Percentiles rank a stretch among this genome's conserved stretches.
These are phyloP conservation scores for Dictyostelium firmibasis DNA, from an alignment of 78 protist genomes.

Conservation along the genomic window DNA sequence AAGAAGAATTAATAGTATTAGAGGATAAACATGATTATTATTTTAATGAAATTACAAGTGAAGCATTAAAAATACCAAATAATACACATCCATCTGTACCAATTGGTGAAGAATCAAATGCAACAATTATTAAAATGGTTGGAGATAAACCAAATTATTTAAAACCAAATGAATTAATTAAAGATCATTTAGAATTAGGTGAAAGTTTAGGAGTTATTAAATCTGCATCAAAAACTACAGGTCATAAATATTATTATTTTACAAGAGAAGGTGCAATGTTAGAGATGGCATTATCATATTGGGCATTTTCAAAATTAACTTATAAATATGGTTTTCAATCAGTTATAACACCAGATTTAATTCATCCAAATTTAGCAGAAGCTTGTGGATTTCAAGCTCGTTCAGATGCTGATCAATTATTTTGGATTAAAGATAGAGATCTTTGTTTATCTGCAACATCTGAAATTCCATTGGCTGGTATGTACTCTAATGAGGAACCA, in stretches of 20 bases:
- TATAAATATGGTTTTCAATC: slow-evolving; percentile 56
- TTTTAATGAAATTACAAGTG: background rate
- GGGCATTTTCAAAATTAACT: slow-evolving; percentile 55
- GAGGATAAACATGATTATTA: slow-evolving; percentile 22
- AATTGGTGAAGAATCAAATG: slow-evolving; percentile 39
- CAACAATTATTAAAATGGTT: background rate
- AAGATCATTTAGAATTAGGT: slow-evolving; percentile 63
- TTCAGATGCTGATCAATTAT: slow-evolving; percentile 50
- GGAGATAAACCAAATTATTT: slow-evolving; percentile 34
- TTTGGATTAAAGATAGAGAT: slow-evolving; percentile 24
- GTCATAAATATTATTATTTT: slow-evolving; percentile 60
- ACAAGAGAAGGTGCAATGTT: slow-evolving; percentile 70
- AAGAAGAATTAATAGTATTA: background rate
- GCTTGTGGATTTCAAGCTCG: slow-evolving; percentile 88
- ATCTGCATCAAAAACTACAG: slow-evolving; percentile 41
- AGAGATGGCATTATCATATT: slow-evolving; percentile 79
- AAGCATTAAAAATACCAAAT: slow-evolving; percentile 71
- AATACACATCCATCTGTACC: slow-evolving; percentile 60
- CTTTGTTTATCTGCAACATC: slow-evolving; percentile 91
- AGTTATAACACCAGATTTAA: slow-evolving; percentile 79
- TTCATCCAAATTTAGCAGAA: slow-evolving; percentile 55
- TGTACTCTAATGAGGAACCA: slow-evolving; percentile 37
- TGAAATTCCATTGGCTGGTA: slow-evolving; percentile 91
- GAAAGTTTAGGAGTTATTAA: slow-evolving; percentile 4
- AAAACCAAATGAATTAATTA: background rate